A percentile compares a stretch with the other conserved stretches of the same genome.
Conservation (phyloP, 345 rosid genomes). For the Sisymbrium altissimum region DNA sequence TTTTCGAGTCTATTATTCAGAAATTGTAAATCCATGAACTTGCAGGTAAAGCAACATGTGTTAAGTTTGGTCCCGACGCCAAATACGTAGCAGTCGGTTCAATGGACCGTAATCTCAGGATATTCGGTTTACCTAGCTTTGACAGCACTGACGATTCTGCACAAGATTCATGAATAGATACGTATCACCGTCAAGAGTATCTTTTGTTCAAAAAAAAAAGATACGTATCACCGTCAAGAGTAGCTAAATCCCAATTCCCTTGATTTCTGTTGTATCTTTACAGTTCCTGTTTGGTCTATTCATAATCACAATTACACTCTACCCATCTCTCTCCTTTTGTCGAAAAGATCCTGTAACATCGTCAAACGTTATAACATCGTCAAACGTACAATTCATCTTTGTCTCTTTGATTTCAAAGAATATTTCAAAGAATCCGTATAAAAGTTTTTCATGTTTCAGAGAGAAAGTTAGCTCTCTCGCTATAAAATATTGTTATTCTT, state of each 20-base stretch:
- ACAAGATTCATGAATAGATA: constrained; percentile 39
- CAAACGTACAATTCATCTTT: constrained; percentile 4
- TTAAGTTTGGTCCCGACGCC: constrained; percentile 77
- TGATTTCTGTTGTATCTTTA: constrained; percentile 23
- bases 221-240: constrained; percentile 5
- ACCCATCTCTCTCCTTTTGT: background rate
- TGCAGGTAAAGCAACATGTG: constrained; percentile 71
- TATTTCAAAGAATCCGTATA: background rate
- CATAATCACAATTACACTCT: background rate
- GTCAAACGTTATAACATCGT: background rate
- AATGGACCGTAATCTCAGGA: constrained; percentile 92
- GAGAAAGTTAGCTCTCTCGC: background rate
- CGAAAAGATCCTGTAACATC: background rate
- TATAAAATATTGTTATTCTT: background rate
- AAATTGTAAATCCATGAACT: background rate
- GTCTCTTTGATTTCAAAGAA: constrained; percentile 1
- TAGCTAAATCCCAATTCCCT: constrained; percentile 10
- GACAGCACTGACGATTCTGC: constrained; percentile 33
- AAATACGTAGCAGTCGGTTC: constrained; percentile 85
- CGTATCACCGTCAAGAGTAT: constrained; percentile 8
- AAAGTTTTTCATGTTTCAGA: background rate
- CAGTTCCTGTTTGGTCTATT: background rate
- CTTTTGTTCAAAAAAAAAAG: too few species aligned
- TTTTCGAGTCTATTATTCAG: background rate
- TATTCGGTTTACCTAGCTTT: constrained; percentile 68